Base-by-base conservation (phyloP, 192 early-diverging fungal genomes). In the Spinellus fusiger region DNA sequence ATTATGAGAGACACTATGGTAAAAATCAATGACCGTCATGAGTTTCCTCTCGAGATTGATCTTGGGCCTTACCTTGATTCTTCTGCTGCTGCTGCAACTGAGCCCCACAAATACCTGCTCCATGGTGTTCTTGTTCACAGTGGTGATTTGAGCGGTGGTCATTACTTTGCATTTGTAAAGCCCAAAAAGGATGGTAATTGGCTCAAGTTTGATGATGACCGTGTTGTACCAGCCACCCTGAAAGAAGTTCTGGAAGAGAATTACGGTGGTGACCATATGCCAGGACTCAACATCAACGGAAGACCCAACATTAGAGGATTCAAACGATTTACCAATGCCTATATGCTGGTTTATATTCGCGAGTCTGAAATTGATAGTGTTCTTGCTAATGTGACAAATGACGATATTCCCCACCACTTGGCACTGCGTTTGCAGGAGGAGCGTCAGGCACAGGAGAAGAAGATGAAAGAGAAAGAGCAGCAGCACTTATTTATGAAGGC, bases 281-380 rank as follows among this genome's bases (percentile, higher is more conserved):
- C 69, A 44, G 70, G 73, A 3, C 44, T 58, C 6, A 74, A 72
- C 27, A 65, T 73, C 16, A 56, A 64, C 23, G 52, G 66, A 0
- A 69, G 62, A 12, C 67, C 74, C 5, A 79, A 78, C 8, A 73
- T 75, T 59, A 77, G 84, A 29, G 65, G 67, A 23, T 48, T 76
- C 57, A 95, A 91, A 68, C 87, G 93, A 27, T 95, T 90, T 68
- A 93, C 91, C 5, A 99, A 97, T 62, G 97, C 97, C 7, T 99
- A 99, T 80, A 97, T 99, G 95, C 77, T 99, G 71, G 94, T 96
- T 26, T 99, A 99, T 59, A 85, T 99, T 40, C 89, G 95, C 49
- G 84, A 93, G 70, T 64, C 74, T 12, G 78, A 87, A 65, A 71
- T 86, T 56, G 87, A 87, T 25, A 61, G 82, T 22, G 81, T 97